A percentile compares a stretch with the other conserved stretches of the same genome.
Conservation (phyloP, 2,329 filamentous ascomycete species). For the Botrytis cinerea region DNA sequence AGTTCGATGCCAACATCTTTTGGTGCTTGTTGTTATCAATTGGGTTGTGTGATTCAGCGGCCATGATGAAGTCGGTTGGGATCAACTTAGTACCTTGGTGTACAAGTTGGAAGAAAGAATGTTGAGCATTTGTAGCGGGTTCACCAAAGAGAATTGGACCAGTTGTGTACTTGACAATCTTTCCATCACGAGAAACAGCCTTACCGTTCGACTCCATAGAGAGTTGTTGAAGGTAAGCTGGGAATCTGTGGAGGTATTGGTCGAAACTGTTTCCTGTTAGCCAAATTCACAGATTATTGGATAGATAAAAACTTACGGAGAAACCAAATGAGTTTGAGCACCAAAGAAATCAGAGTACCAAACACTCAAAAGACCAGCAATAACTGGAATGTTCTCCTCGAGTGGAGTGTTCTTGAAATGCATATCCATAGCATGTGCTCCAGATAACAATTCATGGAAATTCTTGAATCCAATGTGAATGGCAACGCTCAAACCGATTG, state of each 20-base stretch:
- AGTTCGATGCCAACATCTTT: constrained; percentile 92
- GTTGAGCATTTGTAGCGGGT: constrained; percentile 97
- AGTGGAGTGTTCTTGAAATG: constrained; percentile 92
- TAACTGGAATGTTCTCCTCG: constrained; percentile 89
- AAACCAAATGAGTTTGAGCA: constrained; percentile 94
- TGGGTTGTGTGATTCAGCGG: constrained; percentile 95
- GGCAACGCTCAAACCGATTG: constrained; percentile 91
- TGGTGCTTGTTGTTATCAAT: constrained; percentile 91
- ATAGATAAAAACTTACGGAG: constrained; percentile 67
- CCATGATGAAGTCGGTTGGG: constrained; percentile 95
- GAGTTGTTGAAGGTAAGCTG: constrained; percentile 96
- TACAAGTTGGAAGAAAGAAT: constrained; percentile 99
- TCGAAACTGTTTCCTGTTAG: constrained; percentile 70
- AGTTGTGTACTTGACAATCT: constrained; percentile 95
- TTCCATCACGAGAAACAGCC: constrained; percentile 84
- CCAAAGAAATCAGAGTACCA: constrained; percentile 99
- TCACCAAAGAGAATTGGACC: constrained; percentile 96
- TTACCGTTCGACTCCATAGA: constrained; percentile 99
- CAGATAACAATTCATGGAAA: constrained; percentile 93
- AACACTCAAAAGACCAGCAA: constrained; percentile 90
- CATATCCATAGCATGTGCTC: constrained; percentile 96
- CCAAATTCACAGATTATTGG: constrained; percentile 19
- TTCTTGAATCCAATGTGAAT: constrained; percentile 97
- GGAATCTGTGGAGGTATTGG: constrained; percentile 98
- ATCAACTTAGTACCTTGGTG: constrained; percentile 99